A percentile compares a stretch with the other conserved stretches of the same genome.
Evolutionary conservation across 768 basidiomycete species (phyloP).

Genomic region (Pholiota conissans): DNA sequence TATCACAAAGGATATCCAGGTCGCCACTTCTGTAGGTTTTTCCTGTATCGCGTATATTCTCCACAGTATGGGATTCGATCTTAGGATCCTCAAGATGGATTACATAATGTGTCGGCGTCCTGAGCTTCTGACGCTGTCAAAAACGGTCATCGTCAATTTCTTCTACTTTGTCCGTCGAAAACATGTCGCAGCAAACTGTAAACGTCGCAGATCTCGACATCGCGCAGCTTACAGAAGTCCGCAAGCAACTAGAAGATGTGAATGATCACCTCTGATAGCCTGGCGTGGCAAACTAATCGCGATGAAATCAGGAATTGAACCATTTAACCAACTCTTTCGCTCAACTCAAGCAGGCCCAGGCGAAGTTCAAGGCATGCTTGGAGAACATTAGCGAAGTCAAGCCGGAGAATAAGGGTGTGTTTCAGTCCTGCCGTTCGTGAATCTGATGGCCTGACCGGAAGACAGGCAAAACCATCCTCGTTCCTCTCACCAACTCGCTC

Average conservation of each 20-base stretch:
- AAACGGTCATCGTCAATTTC: too few species aligned
- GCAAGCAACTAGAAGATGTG: constrained; percentile 91
- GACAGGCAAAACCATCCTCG: constrained; percentile 83
- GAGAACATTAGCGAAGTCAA: constrained; percentile 79
- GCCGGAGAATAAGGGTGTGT: constrained; percentile 60
- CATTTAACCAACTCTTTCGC: constrained; percentile 91
- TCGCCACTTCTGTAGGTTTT: too few species aligned
- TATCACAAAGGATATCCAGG: not conserved
- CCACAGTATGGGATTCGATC: too few species aligned
- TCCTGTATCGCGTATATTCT: too few species aligned
- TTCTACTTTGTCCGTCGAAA: too few species aligned
- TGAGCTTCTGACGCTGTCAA: too few species aligned
- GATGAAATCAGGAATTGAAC: constrained; percentile 73
- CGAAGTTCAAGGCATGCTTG: constrained; percentile 87
- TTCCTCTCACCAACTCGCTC: constrained; percentile 91
- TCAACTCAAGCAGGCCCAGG: constrained; percentile 90
- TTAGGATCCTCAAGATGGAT: too few species aligned
- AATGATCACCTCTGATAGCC: constrained; percentile 13
- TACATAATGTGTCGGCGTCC: too few species aligned
- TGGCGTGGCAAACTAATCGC: constrained; percentile 2
- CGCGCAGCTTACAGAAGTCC: constrained; percentile 84
- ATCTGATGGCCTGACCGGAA: not conserved
- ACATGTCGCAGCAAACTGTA: constrained; percentile 50
- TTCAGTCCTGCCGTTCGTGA: not conserved
- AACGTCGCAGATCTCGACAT: constrained; percentile 83